Conservation (phyloP, 345 rosid genomes). For the Rhodomyrtus tomentosa region DNA sequence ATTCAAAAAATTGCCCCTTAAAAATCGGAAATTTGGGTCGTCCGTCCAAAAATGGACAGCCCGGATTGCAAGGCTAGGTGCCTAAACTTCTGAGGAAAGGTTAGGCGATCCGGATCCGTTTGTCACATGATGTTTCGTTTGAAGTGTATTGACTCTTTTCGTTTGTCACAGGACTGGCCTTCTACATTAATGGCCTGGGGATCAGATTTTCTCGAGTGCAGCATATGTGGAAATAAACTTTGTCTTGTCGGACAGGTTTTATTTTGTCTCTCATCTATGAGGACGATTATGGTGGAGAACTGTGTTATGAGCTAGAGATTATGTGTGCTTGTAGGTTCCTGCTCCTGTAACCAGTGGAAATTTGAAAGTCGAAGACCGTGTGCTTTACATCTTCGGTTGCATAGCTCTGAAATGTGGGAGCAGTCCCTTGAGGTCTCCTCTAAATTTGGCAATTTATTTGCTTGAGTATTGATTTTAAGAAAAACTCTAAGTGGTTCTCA, state of each 20-base stretch:
- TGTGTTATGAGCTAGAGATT: not conserved
- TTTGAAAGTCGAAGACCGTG: slow-evolving; percentile 49
- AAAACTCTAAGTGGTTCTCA: not conserved
- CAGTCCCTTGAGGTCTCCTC: slow-evolving; percentile 42
- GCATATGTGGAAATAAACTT: slow-evolving; percentile 46
- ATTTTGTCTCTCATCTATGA: not conserved
- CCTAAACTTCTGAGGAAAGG: no score
- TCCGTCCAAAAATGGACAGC: no score
- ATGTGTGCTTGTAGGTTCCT: slow-evolving; percentile 30
- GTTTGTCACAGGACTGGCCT: slow-evolving; percentile 64
- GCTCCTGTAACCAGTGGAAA: slow-evolving; percentile 49
- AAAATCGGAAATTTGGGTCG: no score
- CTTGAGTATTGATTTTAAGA: not conserved
- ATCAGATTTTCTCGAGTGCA: slow-evolving; percentile 30
- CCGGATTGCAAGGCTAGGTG: no score
- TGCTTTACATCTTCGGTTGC: slow-evolving; percentile 62
- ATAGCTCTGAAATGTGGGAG: slow-evolving; percentile 41
- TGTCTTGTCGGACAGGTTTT: slow-evolving; percentile 76
- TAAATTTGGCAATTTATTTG: not conserved
- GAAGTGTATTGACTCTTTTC: not conserved
- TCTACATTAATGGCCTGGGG: slow-evolving; percentile 25
- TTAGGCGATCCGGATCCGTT: no score
- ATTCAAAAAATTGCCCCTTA: no score
- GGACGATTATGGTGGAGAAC: not conserved
- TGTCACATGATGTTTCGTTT: not conserved